These are phyloP conservation scores for Cladophialophora chaetospira DNA, from an alignment of 2,329 filamentous ascomycete species.

Conservation along the genomic window DNA sequence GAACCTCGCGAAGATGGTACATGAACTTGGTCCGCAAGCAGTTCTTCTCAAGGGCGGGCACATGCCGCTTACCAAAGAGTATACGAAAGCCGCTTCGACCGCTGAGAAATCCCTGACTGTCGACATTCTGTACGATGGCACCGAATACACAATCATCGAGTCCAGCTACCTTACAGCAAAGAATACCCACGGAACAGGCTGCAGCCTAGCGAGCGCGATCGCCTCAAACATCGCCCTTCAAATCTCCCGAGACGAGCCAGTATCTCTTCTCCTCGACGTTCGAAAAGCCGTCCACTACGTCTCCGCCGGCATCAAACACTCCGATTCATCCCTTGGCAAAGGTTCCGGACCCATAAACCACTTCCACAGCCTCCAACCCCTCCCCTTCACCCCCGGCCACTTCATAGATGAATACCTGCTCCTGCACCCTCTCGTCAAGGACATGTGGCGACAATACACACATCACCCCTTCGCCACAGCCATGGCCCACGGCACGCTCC, in stretches of 20 bases:
- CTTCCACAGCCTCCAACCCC: constrained; percentile 62
- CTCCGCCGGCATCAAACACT: constrained; percentile 62
- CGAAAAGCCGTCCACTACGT: constrained; percentile 61
- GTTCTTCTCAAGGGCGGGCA: constrained; percentile 92
- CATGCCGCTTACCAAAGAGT: constrained; percentile 69
- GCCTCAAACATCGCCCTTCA: constrained; percentile 59
- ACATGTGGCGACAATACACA: constrained; percentile 73
- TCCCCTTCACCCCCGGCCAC: constrained; percentile 65
- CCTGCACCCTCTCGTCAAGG: constrained; percentile 70
- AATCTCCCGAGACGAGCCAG: not conserved
- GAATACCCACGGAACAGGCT: constrained; percentile 94
- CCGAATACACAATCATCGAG: constrained; percentile 63
- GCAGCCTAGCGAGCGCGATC: constrained; percentile 79
- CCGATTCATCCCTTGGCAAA: constrained; percentile 50
- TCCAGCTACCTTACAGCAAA: constrained; percentile 70
- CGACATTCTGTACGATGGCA: constrained; percentile 70
- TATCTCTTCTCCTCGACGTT: constrained; percentile 51
- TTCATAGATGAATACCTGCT: constrained; percentile 80
- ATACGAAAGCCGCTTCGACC: constrained; percentile 59
- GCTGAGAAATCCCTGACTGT: constrained; percentile 68
- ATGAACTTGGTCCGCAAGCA: constrained; percentile 70
- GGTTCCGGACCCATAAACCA: constrained; percentile 69
- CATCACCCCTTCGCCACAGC: constrained; percentile 80
- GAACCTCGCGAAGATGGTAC: constrained; percentile 65
- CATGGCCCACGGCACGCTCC: constrained; percentile 74